Conservation (phyloP, 225 moss, liverwort and hornwort species). For the Sphagnum contortum region DNA sequence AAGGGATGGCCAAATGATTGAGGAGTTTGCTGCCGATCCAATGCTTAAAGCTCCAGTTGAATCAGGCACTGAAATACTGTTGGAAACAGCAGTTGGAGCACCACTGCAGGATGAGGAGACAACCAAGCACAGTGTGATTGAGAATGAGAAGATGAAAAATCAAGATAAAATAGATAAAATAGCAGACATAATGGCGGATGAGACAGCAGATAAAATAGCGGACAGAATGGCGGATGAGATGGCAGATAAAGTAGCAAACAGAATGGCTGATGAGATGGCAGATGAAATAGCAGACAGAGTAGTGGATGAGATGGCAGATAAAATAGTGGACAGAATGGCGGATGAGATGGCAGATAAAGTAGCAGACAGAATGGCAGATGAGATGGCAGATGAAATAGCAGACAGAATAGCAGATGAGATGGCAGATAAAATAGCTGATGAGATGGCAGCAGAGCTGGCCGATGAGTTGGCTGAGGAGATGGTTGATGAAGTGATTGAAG, state of each 20-base stretch:
- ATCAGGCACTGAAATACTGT: not conserved
- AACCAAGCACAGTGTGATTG: no score
- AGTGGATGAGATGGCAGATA: conserved; percentile 18
- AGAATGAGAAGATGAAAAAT: no score
- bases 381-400: conserved; percentile 36
- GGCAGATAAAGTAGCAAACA: conserved; percentile 33
- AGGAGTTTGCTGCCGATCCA: no score
- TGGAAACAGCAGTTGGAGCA: not conserved
- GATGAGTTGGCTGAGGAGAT: conserved; percentile 67
- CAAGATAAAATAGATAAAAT: no score
- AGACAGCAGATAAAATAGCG: conserved; percentile 41
- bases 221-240: conserved; percentile 48
- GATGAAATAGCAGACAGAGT: conserved; percentile 18
- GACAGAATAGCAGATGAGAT: conserved; percentile 32
- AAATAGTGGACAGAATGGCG: not conserved
- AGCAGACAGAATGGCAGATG: conserved; percentile 33
- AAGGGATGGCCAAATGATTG: no score
- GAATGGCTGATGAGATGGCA: conserved; percentile 31
- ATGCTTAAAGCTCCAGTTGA: no score
- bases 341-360: conserved; percentile 16
- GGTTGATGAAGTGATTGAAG: conserved; percentile 60
- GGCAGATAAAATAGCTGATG: conserved; percentile 46
- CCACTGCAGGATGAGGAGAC: no score
- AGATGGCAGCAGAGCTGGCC: conserved; percentile 39
- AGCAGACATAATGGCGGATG: conserved; percentile 16